These are phyloP conservation scores for Pythium coloratum DNA, from an alignment of 352 stramenopile species.

Conservation along the genomic window DNA sequence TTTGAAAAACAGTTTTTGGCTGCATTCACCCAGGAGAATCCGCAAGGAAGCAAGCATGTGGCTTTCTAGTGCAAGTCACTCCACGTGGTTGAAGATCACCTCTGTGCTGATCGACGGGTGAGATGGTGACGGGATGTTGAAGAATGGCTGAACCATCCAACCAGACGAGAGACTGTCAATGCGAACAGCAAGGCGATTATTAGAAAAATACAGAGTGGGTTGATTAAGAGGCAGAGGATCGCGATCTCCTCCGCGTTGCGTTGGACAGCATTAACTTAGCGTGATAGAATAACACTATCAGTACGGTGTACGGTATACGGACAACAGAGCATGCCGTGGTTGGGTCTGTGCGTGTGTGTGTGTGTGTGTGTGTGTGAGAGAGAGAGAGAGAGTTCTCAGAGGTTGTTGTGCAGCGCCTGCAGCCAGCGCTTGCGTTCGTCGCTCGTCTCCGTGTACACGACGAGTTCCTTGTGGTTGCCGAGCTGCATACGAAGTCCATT, in stretches of 20 bases:
- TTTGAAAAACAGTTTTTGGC: not conserved
- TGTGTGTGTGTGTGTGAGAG: no score
- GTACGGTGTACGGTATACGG: not conserved
- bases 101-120: not conserved
- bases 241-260: slow-evolving; percentile 6
- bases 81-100: slow-evolving; percentile 3
- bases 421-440: slow-evolving; percentile 55
- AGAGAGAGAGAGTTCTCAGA: slow-evolving; percentile 2
- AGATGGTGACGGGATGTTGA: not conserved
- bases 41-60: not conserved
- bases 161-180: no score
- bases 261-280: slow-evolving; percentile 3
- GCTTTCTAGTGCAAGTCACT: not conserved
- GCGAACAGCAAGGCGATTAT: no score
- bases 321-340: slow-evolving; percentile 1
- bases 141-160: not conserved
- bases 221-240: slow-evolving; percentile 5
- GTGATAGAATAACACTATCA: slow-evolving; percentile 9
- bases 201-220: not conserved
- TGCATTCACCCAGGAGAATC: not conserved
- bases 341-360: not conserved
- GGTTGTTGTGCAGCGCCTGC: slow-evolving; percentile 44
- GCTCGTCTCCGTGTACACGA: slow-evolving; percentile 43
- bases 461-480: slow-evolving; percentile 55
- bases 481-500: slow-evolving; percentile 54